Evolutionary conservation across 148 eudicot genomes (phyloP), one percentile per base, ranked within the genome.

Genomic region (Chenopodium berlandieri): DNA sequence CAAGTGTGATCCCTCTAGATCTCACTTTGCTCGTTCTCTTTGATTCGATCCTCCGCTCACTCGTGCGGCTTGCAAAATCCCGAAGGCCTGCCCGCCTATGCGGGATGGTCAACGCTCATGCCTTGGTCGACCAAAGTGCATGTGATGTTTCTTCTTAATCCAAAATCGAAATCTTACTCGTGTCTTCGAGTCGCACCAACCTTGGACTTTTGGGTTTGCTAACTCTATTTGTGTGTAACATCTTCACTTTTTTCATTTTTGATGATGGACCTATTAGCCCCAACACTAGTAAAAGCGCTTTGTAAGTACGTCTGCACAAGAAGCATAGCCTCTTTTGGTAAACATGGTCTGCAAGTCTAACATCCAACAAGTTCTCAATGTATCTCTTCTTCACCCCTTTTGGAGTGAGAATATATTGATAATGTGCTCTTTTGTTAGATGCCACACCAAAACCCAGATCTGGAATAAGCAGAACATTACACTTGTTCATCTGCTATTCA

Each of bases 261-360:
- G 56, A 63, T 79, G 32, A 56, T 37, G 32, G 60, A 80, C 69
- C 77, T 71, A 23, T 17, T 8, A 78, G 30, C 32, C 76, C 37
- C 50, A n/a, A 52, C 34, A 25, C 56, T 12, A 2, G 1, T 27
- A 47, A 47, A 14, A 32, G 73, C 25, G 73, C 25, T 20, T 32
- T 34, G 34, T 20, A 54, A 50, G 27, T 31, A 30, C 22, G 14
- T 73, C 44, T 80, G 60, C 47, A 47, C 62, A 3, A 63, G n/a
- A 48, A 48, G 40, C 63, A 34, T 50, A 7, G 22, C 30, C n/a
- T 73, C 52, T 60, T 71, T 23, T 16, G n/a, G 13, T 73, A n/a
- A 56, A 22, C 73, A 79, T 23, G 68, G 54, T 58, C 70, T 22
- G 52, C 81, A 56, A 22, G 34, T 9, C 48, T 50, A 6, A 11